Evolutionary conservation across 2,329 filamentous ascomycete genomes (phyloP), one percentile per base, ranked within the genome.

Genomic region (Aspergillus candidus): DNA sequence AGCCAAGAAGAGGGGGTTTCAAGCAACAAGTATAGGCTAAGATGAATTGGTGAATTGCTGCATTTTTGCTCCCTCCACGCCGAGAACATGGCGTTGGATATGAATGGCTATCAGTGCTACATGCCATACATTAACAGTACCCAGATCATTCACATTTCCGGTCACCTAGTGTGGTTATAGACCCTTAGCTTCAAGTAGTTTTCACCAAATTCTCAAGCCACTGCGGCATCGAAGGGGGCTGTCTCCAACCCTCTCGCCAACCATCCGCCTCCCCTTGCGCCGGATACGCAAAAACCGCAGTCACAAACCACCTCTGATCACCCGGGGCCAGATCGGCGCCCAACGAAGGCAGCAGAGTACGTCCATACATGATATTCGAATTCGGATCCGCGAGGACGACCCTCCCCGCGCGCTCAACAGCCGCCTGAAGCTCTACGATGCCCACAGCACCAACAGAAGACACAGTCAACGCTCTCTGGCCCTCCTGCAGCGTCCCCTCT

Each of bases 361-460:
- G 71, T 46, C 81, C 80, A 67, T 88, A 82, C 2, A 88, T 73
- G 30, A 90, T 67, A 65, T 90, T 90, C 38, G 82, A 85, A 67
- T 90, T 89, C 6, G 86, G 84, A 60, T 90, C 86, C 10, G 84
- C 83, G 45, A 88, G 81, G 38, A 89, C 79, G 18, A 88, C 72
- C 59, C 77, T 81, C 3, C 84, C 85, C 42, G 64, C 67, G 14
- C 83, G 72, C 11, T 57, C 48, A 14, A 48, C 55, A n/a, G 43
- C 34, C 5, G 63, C 54, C 12, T 57, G 56, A 32, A 76, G 47
- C 43, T 77, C 75, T 4, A 65, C 62, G 11, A 78, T 74, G 0
- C 76, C 76, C 1, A 76, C 73, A 15, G 67, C 74, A 0, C 76
- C 75, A 10, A 70, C 74, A 3, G 66, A 58, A 0, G 74, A 75